Conservation (phyloP, 192 early-diverging fungal species). For the Coemansia sp. region DNA sequence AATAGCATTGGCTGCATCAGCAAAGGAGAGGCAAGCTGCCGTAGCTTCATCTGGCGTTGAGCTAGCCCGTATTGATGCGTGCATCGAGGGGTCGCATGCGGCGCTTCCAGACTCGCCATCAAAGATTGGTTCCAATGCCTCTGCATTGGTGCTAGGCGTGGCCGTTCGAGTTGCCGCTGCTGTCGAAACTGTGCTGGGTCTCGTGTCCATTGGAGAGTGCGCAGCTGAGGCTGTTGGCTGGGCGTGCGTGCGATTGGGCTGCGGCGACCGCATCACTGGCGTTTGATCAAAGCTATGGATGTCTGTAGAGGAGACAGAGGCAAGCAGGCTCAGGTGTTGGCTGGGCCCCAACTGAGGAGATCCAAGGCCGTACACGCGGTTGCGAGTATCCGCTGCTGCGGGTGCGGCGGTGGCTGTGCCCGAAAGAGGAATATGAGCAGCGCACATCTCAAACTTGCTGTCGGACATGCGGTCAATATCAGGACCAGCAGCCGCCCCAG, state of each 20-base stretch:
- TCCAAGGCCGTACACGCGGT: conserved; percentile 9
- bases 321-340: conserved; percentile 5
- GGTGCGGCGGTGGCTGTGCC: conserved; percentile 2
- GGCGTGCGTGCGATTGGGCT: neutral
- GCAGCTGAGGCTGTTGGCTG: neutral
- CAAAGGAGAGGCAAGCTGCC: neutral
- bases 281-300: conserved; percentile 1
- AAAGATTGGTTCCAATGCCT: neutral
- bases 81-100: neutral
- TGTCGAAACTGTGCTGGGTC: conserved; percentile 4
- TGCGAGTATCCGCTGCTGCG: neutral
- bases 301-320: conserved; percentile 10
- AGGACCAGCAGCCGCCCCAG: conserved; percentile 1
- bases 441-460: conserved; percentile 9
- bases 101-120: neutral
- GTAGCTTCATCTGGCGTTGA: conserved; percentile 4
- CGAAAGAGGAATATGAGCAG: neutral
- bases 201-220: conserved; percentile 2
- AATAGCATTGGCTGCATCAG: conserved; percentile 3
- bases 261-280: neutral
- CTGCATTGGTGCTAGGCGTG: conserved; percentile 3
- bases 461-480: conserved; percentile 10
- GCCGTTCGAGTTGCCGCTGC: conserved; percentile 7
- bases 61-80: conserved; percentile 6
- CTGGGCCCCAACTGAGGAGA: conserved; percentile 8